A percentile compares a stretch with the other conserved stretches of the same genome.
These are phyloP conservation scores for Blastobotrys capitulatus DNA, from an alignment of 1,139 yeast species.

Conservation along the genomic window DNA sequence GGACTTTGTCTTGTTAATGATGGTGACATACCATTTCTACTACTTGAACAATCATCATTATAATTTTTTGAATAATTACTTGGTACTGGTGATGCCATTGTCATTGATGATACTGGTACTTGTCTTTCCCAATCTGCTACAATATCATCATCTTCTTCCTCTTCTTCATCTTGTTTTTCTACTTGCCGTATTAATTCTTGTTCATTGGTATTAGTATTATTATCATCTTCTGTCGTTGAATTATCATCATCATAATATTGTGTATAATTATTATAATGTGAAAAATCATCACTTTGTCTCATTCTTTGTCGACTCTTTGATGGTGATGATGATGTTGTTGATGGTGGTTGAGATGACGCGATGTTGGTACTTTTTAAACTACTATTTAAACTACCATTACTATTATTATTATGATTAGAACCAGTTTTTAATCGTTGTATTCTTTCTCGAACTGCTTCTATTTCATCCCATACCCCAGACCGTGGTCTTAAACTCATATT, in stretches of 20 bases:
- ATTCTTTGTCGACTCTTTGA: not conserved
- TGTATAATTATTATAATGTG: not conserved
- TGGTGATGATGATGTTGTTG: slow-evolving; percentile 1
- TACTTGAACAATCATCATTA: not conserved
- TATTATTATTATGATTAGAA: not conserved
- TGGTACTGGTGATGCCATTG: slow-evolving; percentile 6
- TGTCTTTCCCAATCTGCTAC: slow-evolving; percentile 7
- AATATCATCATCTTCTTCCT: not conserved
- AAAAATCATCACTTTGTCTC: not conserved
- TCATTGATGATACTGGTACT: slow-evolving; percentile 8
- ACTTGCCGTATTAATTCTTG: not conserved
- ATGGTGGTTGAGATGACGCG: not conserved
- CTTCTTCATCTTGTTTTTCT: not conserved
- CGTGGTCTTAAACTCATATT: slow-evolving; percentile 1
- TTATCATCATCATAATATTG: not conserved
- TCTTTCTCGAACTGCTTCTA: slow-evolving; percentile 15
- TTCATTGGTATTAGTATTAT: not conserved
- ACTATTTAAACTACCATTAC: not conserved
- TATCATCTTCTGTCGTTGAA: not conserved
- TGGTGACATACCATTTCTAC: slow-evolving; percentile 7
- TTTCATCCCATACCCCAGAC: slow-evolving; percentile 16
- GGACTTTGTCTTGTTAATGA: slow-evolving; percentile 20
- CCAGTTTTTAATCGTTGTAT: slow-evolving; percentile 12
- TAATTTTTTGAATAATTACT: not conserved
- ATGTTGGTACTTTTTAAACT: not conserved